These are phyloP conservation scores for Claviceps humidiphila DNA, from an alignment of 2,329 filamentous ascomycete genomes.

Conservation along the genomic window DNA sequence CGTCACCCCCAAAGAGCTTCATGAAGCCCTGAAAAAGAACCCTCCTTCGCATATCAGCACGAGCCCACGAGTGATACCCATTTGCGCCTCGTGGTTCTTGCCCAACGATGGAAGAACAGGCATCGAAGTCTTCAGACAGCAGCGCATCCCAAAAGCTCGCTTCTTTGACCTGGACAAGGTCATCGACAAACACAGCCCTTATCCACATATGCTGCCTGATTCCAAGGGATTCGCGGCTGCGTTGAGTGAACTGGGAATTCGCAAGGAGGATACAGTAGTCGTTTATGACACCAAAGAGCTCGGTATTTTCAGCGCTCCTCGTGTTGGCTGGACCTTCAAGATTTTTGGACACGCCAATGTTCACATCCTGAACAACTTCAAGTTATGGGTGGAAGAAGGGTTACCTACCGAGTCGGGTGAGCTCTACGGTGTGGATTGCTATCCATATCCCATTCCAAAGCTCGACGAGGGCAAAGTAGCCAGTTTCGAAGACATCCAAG, in stretches of 20 bases:
- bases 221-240: slow-evolving; percentile 70
- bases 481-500: slow-evolving; percentile 69
- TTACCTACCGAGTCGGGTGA: slow-evolving; percentile 71
- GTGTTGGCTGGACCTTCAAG: slow-evolving; percentile 85
- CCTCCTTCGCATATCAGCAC: slow-evolving; percentile 67
- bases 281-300: slow-evolving; percentile 88
- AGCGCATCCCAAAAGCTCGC: slow-evolving; percentile 75
- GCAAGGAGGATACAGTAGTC: slow-evolving; percentile 76
- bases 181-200: slow-evolving; percentile 75
- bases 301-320: slow-evolving; percentile 86
- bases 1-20: slow-evolving; percentile 70
- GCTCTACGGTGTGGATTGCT: slow-evolving; percentile 53
- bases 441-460: slow-evolving; percentile 50
- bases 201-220: slow-evolving; percentile 91
- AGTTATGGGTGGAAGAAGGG: slow-evolving; percentile 77
- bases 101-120: slow-evolving; percentile 82
- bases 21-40: slow-evolving; percentile 71
- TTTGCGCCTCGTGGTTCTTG: slow-evolving; percentile 93
- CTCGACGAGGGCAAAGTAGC: slow-evolving; percentile 53
- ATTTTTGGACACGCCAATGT: slow-evolving; percentile 83
- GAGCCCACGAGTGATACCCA: slow-evolving; percentile 69
- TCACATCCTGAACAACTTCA: slow-evolving; percentile 91
- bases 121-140: slow-evolving; percentile 64
- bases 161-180: slow-evolving; percentile 96
- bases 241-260: slow-evolving; percentile 81